phyloP scores from a whole-genome alignment of 2,329 filamentous ascomycete genomes.

The Neobulgaria alba region DNA sequence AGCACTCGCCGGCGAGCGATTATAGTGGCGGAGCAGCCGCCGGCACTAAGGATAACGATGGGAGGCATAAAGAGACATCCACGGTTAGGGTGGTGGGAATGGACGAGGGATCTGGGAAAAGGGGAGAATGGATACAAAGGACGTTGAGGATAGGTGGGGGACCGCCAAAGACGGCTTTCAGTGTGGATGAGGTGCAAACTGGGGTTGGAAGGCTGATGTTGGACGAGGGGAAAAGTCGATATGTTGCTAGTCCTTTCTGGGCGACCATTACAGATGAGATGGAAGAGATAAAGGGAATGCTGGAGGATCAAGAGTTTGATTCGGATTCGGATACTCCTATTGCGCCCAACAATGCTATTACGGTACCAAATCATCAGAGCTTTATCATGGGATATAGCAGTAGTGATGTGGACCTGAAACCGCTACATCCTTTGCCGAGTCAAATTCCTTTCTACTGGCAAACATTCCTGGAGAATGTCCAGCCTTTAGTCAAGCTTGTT shows the following conservation, averaged over 20 bases:
- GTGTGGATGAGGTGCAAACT: slow-evolving; percentile 38
- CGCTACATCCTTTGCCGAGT: slow-evolving; percentile 55
- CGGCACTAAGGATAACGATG: slow-evolving; percentile 14
- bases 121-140: slow-evolving; percentile 16
- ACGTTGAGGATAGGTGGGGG: slow-evolving; percentile 18
- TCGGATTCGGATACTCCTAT: slow-evolving; percentile 22
- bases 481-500: slow-evolving; percentile 62
- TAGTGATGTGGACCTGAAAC: slow-evolving; percentile 55
- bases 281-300: slow-evolving; percentile 26
- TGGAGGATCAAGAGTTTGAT: slow-evolving; percentile 23
- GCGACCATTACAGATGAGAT: slow-evolving; percentile 62
- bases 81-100: slow-evolving; percentile 22
- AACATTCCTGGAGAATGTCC: slow-evolving; percentile 64
- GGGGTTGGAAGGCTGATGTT: slow-evolving; percentile 57
- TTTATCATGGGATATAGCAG: slow-evolving; percentile 69
- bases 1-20: slow-evolving; percentile 22
- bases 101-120: slow-evolving; percentile 21
- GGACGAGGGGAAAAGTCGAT: slow-evolving; percentile 59
- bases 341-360: slow-evolving; percentile 38
- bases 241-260: slow-evolving; percentile 72
- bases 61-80: slow-evolving; percentile 3
- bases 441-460: slow-evolving; percentile 63
- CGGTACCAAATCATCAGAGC: slow-evolving; percentile 58
- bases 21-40: slow-evolving; percentile 7
- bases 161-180: slow-evolving; percentile 19